A percentile compares a stretch with the other conserved stretches of the same genome.
phyloP scores from a whole-genome alignment of 768 basidiomycete species.

The Tylopilus plumbeoviolaceoides region DNA sequence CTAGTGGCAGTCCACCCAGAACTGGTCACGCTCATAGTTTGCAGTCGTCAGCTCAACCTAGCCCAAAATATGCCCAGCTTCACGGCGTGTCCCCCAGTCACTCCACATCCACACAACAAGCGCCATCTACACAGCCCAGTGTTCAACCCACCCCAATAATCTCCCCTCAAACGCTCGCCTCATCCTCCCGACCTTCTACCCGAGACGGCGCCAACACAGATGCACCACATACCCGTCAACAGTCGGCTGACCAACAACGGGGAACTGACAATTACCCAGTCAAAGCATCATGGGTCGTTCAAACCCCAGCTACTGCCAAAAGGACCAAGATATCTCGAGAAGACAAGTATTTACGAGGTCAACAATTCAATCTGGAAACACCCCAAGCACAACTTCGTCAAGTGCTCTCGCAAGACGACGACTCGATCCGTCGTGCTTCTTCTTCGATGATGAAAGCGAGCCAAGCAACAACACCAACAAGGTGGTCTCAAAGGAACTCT shows the following conservation, averaged over 20 bases:
- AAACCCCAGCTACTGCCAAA: constrained; percentile 24
- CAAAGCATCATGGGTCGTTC: constrained; percentile 31
- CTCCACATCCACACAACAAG: constrained; percentile 7
- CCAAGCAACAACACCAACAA: constrained; percentile 19
- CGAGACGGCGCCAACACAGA: constrained; percentile 19
- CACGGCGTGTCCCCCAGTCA: constrained; percentile 11
- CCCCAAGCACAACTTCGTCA: constrained; percentile 29
- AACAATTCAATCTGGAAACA: constrained; percentile 17
- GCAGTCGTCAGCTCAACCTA: constrained; percentile 21
- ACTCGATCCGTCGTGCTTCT: constrained; percentile 20
- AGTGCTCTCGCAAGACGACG: constrained; percentile 30
- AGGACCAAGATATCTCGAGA: constrained; percentile 20
- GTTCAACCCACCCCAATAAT: constrained; percentile 21
- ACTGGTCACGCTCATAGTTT: constrained; percentile 7
- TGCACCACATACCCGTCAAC: constrained; percentile 3
- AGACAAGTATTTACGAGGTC: constrained; percentile 28
- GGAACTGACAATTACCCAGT: constrained; percentile 13
- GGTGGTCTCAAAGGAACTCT: constrained; percentile 26
- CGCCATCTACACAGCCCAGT: constrained; percentile 16
- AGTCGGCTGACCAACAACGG: constrained; percentile 12
- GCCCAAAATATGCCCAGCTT: constrained; percentile 21
- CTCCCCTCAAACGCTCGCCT: constrained; percentile 14
- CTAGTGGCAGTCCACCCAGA: constrained; percentile 14
- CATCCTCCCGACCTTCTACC: constrained; percentile 28
- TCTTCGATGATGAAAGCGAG: constrained; percentile 28